These are phyloP conservation scores for Plenodomus tracheiphilus DNA, from an alignment of 2,329 filamentous ascomycete genomes.

Conservation along the genomic window DNA sequence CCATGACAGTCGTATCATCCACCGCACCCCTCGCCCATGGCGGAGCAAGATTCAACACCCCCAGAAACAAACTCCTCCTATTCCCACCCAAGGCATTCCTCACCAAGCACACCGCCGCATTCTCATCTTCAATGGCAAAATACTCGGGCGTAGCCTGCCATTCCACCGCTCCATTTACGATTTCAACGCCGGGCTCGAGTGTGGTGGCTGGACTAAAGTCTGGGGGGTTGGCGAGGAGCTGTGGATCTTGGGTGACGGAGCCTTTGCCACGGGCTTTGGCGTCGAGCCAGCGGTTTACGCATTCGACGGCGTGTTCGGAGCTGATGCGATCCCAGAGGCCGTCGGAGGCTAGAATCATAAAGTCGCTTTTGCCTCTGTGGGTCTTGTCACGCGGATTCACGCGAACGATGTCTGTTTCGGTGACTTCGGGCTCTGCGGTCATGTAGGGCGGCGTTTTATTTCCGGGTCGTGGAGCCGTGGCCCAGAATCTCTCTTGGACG, in stretches of 20 bases:
- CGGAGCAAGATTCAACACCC: constrained; percentile 39
- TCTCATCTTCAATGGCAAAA: constrained; percentile 56
- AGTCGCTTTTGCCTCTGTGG: constrained; percentile 48
- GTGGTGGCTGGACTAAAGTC: constrained; percentile 9
- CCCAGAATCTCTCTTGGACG: constrained; percentile 55
- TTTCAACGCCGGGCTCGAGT: constrained; percentile 38
- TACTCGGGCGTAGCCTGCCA: constrained; percentile 49
- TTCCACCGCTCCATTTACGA: constrained; percentile 42
- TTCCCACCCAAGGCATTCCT: constrained; percentile 59
- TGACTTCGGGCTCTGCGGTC: constrained; percentile 68
- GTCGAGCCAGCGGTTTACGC: constrained; percentile 60
- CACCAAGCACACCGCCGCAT: constrained; percentile 56
- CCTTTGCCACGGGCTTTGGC: constrained; percentile 35
- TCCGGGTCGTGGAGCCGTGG: constrained; percentile 51
- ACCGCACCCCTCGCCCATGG: constrained; percentile 46
- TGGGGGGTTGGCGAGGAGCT: constrained; percentile 7
- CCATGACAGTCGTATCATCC: constrained; percentile 58
- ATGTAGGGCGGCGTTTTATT: constrained; percentile 65
- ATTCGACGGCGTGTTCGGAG: constrained; percentile 60
- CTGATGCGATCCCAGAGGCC: constrained; percentile 67
- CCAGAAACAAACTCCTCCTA: constrained; percentile 45
- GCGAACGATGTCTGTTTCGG: constrained; percentile 56
- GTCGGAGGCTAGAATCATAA: constrained; percentile 69
- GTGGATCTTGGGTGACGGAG: constrained; percentile 20
- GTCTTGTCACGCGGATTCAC: constrained; percentile 20